These are phyloP conservation scores for Monilinia polystroma DNA, from an alignment of 2,329 filamentous ascomycete species.

Conservation along the genomic window DNA sequence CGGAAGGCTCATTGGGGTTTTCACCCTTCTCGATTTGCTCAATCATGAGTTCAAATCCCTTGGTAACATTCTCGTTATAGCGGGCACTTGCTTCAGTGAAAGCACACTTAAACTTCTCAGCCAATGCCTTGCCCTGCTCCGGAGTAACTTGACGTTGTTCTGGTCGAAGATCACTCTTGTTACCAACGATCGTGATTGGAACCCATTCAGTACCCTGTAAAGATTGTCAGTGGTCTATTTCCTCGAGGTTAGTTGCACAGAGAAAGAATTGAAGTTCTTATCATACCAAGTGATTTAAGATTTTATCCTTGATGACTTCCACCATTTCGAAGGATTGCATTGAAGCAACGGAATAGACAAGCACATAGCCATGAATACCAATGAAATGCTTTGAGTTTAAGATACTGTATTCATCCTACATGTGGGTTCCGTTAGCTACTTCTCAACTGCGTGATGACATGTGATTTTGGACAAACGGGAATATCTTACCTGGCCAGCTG, in stretches of 20 bases:
- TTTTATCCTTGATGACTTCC: constrained; percentile 92
- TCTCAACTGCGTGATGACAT: constrained; percentile 16
- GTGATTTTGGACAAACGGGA: constrained; percentile 19
- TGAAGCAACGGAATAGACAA: constrained; percentile 96
- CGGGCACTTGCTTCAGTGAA: constrained; percentile 94
- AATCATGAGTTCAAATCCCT: constrained; percentile 92
- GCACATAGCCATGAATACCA: constrained; percentile 97
- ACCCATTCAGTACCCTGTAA: constrained; percentile 85
- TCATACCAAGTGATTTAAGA: constrained; percentile 87
- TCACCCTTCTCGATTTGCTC: constrained; percentile 92
- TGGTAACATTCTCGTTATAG: constrained; percentile 90
- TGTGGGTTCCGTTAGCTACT: constrained; percentile 25
- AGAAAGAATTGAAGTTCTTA: constrained; percentile 1
- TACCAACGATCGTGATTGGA: constrained; percentile 91
- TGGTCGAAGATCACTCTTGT: constrained; percentile 91
- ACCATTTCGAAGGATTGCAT: constrained; percentile 97
- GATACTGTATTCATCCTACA: constrained; percentile 94
- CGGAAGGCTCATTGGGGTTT: constrained; percentile 81
- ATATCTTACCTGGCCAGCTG: constrained; percentile 76
- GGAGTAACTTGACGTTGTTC: constrained; percentile 88
- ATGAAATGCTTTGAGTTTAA: constrained; percentile 99
- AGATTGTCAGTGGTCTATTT: constrained; percentile 6
- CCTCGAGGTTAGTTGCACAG: constrained; percentile 15
- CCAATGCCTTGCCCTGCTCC: constrained; percentile 81
- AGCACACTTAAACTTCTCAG: constrained; percentile 84